A percentile compares a stretch with the other conserved stretches of the same genome.
Evolutionary conservation across 192 early-diverging fungal species (phyloP).

Genomic region (Backusella australiensis): DNA sequence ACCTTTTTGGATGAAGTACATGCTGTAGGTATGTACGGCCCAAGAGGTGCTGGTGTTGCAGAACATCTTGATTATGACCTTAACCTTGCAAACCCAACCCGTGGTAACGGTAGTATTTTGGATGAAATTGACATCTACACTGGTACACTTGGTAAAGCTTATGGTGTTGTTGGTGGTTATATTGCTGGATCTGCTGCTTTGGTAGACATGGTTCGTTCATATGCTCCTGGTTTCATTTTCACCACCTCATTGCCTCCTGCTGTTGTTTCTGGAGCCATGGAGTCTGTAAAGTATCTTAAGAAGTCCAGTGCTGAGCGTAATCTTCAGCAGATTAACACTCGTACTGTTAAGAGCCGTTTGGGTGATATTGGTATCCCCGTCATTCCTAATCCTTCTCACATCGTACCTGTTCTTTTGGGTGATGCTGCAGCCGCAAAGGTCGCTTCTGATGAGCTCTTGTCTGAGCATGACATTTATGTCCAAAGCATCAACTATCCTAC

Average conservation of each 20-base stretch:
- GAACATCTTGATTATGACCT: slow-evolving; percentile 88
- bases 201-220: slow-evolving; percentile 94
- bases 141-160: slow-evolving; percentile 96
- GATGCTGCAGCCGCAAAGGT: slow-evolving; percentile 93
- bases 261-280: slow-evolving; percentile 86
- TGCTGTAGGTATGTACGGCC: slow-evolving; percentile 99
- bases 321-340: slow-evolving; percentile 92
- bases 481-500: slow-evolving; percentile 99
- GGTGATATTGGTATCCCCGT: slow-evolving; percentile 88
- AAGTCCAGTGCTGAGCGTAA: slow-evolving; percentile 81
- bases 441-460: slow-evolving; percentile 90
- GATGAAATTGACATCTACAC: slow-evolving; percentile 94
- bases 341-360: slow-evolving; percentile 81
- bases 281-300: slow-evolving; percentile 91
- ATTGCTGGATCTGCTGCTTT: slow-evolving; percentile 87
- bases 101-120: slow-evolving; percentile 57
- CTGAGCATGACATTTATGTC: slow-evolving; percentile 92
- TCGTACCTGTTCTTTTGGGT: slow-evolving; percentile 97
- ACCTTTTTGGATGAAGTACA: slow-evolving; percentile 98
- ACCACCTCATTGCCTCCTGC: slow-evolving; percentile 97
- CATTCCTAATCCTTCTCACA: slow-evolving; percentile 98
- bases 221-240: slow-evolving; percentile 99
- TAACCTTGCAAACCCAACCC: slow-evolving; percentile 50
- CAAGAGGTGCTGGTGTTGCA: slow-evolving; percentile 90
- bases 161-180: slow-evolving; percentile 96